A percentile compares a stretch with the other conserved stretches of the same genome.
Evolutionary conservation across 2,329 filamentous ascomycete genomes (phyloP).

Genomic region (Akanthomyces dipterigenus): DNA sequence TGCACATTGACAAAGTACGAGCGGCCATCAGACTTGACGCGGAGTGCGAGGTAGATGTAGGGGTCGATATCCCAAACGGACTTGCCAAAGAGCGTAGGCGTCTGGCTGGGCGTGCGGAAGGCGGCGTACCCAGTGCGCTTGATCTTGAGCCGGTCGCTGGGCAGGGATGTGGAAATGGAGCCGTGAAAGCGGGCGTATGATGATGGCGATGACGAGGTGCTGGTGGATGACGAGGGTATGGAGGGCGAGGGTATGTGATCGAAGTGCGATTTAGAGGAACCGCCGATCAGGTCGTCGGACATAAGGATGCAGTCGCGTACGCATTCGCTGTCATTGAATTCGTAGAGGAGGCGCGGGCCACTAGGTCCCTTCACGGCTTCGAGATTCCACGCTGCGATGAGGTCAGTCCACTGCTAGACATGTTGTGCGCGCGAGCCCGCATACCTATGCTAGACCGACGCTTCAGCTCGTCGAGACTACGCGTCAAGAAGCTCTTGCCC

Average conservation of each 20-base stretch:
- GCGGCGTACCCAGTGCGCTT: slow-evolving; percentile 81
- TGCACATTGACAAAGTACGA: slow-evolving; percentile 95
- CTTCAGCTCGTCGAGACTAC: slow-evolving; percentile 55
- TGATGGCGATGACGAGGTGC: slow-evolving; percentile 15
- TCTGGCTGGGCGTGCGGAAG: slow-evolving; percentile 75
- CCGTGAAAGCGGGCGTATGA: slow-evolving; percentile 77
- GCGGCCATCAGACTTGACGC: slow-evolving; percentile 83
- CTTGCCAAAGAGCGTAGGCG: slow-evolving; percentile 75
- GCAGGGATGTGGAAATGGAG: slow-evolving; percentile 78
- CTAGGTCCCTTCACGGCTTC: slow-evolving; percentile 62
- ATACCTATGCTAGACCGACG: slow-evolving; percentile 50
- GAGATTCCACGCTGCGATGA: slow-evolving; percentile 52
- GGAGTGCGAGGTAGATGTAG: slow-evolving; percentile 79
- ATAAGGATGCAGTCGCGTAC: slow-evolving; percentile 63
- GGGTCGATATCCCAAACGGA: slow-evolving; percentile 84
- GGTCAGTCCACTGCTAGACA: neutral
- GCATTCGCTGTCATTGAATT: slow-evolving; percentile 48
- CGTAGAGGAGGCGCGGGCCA: slow-evolving; percentile 57
- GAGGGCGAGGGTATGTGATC: slow-evolving; percentile 47
- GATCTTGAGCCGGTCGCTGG: slow-evolving; percentile 64
- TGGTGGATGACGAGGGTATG: slow-evolving; percentile 11
- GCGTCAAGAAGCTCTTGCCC: slow-evolving; percentile 47
- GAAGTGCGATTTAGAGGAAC: slow-evolving; percentile 68
- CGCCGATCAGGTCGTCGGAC: slow-evolving; percentile 81
- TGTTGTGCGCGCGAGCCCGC: slow-evolving; percentile 4